Conservation (phyloP, 306 rosid species). For the Echinosophora koreensis region DNA sequence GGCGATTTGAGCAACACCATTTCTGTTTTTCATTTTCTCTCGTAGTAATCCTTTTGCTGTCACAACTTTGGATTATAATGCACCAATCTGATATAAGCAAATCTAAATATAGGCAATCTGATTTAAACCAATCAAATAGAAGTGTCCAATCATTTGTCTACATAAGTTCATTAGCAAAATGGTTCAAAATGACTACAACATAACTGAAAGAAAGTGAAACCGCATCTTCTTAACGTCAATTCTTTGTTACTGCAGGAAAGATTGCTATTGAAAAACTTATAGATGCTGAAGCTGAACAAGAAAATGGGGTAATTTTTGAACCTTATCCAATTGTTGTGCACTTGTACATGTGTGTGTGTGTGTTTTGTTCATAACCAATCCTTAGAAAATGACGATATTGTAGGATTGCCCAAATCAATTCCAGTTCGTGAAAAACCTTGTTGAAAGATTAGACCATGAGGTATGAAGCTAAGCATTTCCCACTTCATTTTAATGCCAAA, state of each 20-base stretch:
- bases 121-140: no score
- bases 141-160: no score
- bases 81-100: no score
- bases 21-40: no score
- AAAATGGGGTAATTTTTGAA: constrained; percentile 59
- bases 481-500: constrained; percentile 35
- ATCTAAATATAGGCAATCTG: no score
- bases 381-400: constrained; percentile 45
- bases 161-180: no score
- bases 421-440: constrained; percentile 69
- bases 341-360: no score
- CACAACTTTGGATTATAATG: no score
- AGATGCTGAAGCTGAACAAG: constrained; percentile 62
- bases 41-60: no score
- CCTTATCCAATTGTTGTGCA: background rate
- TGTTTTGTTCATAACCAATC: constrained; percentile 8
- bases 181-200: no score
- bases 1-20: no score
- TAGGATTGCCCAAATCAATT: constrained; percentile 84
- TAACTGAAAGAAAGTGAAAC: no score
- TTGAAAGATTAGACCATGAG: constrained; percentile 77
- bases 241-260: constrained; percentile 66
- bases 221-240: background rate
- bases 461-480: constrained; percentile 66
- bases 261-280: constrained; percentile 83